Evolutionary conservation across 257 asterid genomes (phyloP).

Genomic region (Catharanthus roseus): DNA sequence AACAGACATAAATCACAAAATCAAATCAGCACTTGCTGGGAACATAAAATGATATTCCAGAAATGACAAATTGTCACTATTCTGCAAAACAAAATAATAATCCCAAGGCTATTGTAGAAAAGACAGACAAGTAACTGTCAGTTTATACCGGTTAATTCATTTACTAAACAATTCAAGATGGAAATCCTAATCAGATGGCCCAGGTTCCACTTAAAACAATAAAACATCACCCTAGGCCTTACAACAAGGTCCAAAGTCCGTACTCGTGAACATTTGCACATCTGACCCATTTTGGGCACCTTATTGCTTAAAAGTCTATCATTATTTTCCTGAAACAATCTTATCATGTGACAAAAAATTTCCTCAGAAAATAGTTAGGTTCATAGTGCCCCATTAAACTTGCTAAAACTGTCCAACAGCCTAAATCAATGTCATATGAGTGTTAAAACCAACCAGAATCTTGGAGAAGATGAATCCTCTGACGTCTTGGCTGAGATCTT

Average conservation of each 20-base stretch:
- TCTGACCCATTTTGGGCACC: not conserved
- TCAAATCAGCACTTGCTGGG: not conserved
- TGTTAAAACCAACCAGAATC: slow-evolving; percentile 62
- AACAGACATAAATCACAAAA: slow-evolving; percentile 21
- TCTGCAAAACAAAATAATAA: not conserved
- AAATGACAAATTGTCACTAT: not conserved
- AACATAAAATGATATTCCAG: not conserved
- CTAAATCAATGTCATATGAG: not conserved
- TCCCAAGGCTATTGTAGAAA: not conserved
- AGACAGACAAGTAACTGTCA: not conserved
- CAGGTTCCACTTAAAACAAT: not conserved
- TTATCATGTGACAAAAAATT: not conserved
- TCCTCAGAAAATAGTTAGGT: not conserved
- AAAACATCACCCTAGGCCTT: not conserved
- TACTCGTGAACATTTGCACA: not conserved
- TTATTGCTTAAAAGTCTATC: not conserved
- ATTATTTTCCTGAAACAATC: not conserved
- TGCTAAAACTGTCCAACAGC: not conserved
- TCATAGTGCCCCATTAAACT: not conserved
- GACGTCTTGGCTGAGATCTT: slow-evolving; percentile 97
- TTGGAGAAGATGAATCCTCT: slow-evolving; percentile 93
- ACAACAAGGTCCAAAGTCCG: not conserved
- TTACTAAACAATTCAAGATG: not conserved
- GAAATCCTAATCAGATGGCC: not conserved
- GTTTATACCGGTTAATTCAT: not conserved